These are phyloP conservation scores for Tuber microsphaerosporum DNA, from an alignment of 495 filamentous ascomycete species.

Conservation along the genomic window DNA sequence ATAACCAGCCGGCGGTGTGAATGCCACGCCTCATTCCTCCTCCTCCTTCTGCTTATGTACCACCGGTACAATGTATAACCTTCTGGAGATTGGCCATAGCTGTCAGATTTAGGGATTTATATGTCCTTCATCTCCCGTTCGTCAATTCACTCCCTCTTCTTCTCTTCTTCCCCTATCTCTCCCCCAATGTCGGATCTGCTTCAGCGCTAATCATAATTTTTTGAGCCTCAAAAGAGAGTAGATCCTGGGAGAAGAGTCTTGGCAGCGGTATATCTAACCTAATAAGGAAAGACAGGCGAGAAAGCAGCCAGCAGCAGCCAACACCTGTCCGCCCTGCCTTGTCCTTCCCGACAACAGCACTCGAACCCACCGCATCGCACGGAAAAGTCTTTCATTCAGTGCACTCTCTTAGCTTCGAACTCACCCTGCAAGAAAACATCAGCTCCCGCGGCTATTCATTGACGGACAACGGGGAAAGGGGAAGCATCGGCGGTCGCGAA, in stretches of 20 bases:
- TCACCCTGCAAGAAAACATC: background rate
- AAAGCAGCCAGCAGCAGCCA: background rate
- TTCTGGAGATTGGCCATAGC: background rate
- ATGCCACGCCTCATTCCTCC: background rate
- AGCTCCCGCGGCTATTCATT: background rate
- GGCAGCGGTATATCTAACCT: background rate
- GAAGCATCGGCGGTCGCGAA: background rate
- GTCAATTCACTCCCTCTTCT: background rate
- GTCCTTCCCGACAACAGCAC: background rate
- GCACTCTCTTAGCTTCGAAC: background rate
- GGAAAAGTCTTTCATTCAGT: background rate
- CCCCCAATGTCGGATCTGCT: background rate
- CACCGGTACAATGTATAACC: background rate
- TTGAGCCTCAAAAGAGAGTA: background rate
- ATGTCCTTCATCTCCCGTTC: background rate
- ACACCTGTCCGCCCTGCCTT: constrained; percentile 4
- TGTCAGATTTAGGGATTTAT: background rate
- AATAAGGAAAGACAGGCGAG: background rate
- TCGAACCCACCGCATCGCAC: background rate
- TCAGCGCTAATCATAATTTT: background rate
- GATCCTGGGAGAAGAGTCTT: background rate
- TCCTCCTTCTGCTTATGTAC: background rate
- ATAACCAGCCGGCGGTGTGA: background rate
- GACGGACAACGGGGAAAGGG: background rate
- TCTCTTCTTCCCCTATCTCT: background rate